Conservation (phyloP, 1,284 basidiomycete genomes). For the Moesziomyces sp. region DNA sequence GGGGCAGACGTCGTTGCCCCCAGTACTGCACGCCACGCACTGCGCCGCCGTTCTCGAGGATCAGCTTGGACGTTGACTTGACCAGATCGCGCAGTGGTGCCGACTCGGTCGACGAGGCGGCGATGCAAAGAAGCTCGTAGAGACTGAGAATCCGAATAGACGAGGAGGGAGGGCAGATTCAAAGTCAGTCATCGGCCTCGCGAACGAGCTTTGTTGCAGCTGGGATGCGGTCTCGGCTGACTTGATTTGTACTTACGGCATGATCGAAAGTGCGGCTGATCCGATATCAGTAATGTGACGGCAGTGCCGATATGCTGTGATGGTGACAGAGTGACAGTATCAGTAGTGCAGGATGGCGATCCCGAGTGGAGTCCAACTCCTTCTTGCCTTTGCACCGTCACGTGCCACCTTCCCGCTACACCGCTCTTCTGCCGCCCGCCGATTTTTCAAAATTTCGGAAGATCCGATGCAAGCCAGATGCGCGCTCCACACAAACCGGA, state of each 20-base stretch:
- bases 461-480: not conserved
- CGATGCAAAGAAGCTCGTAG: conserved; percentile 67
- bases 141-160: conserved; percentile 41
- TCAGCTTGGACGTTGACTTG: conserved; percentile 77
- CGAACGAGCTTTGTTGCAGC: not conserved
- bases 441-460: conserved; percentile 4
- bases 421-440: not conserved
- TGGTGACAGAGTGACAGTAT: not conserved
- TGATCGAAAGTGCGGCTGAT: conserved; percentile 3
- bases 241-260: too few species aligned
- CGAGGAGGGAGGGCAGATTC: not conserved
- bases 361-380: conserved; percentile 6
- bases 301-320: too few species aligned
- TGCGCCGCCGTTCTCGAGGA: conserved; percentile 81
- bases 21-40: conserved; percentile 80
- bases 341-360: not conserved
- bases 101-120: conserved; percentile 62
- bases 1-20: conserved; percentile 80
- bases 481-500: not conserved
- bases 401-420: conserved; percentile 13
- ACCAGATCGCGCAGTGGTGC: conserved; percentile 80
- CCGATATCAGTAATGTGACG: not conserved
- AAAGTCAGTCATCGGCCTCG: not conserved
- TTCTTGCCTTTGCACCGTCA: conserved; percentile 9
- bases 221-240: too few species aligned